Evolutionary conservation across 495 filamentous ascomycete species (phyloP).

Genomic region (Monascus purpureus): DNA sequence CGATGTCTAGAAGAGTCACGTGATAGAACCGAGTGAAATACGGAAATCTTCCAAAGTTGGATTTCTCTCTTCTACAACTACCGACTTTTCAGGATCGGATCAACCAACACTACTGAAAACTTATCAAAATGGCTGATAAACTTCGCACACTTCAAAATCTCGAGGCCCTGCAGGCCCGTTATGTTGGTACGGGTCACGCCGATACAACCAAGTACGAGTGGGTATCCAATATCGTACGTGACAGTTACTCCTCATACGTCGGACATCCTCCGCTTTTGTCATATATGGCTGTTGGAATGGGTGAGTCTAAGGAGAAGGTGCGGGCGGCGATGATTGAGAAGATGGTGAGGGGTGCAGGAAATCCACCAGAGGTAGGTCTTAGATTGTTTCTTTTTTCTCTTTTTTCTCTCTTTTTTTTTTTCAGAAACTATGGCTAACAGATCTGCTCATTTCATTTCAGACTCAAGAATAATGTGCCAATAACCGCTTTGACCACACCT

Average conservation of each 20-base stretch:
- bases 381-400: background rate
- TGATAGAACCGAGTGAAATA: no score
- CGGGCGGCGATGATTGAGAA: conserved; percentile 69
- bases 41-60: no score
- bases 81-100: no score
- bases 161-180: conserved; percentile 84
- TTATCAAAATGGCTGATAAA: conserved; percentile 68
- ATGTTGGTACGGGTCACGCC: conserved; percentile 93
- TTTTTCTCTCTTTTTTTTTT: background rate
- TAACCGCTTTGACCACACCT: conserved; percentile 1
- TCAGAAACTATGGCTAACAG: no score
- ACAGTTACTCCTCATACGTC: conserved; percentile 69
- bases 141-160: conserved; percentile 95
- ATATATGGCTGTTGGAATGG: conserved; percentile 84
- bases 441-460: no score
- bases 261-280: conserved; percentile 79
- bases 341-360: conserved; percentile 85
- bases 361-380: conserved; percentile 51
- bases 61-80: no score
- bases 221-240: conserved; percentile 79
- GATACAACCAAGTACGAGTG: conserved; percentile 97
- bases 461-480: conserved; percentile 9
- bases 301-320: conserved; percentile 68
- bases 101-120: no score
- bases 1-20: no score